phyloP scores from a whole-genome alignment of 495 filamentous ascomycete species.

The Podospora sp. region DNA sequence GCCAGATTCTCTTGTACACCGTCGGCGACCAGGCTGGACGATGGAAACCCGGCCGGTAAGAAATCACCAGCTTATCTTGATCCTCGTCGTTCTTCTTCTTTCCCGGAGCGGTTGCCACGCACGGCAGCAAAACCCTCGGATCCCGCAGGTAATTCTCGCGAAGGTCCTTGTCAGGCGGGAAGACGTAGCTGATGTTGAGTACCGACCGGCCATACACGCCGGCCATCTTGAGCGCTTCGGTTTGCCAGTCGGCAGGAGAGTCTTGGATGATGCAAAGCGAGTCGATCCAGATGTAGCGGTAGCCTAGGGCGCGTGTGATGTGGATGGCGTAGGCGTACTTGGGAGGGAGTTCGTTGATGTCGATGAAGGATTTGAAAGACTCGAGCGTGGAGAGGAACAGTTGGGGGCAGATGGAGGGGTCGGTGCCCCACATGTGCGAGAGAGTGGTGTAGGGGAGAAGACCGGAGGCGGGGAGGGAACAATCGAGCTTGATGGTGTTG shows the following conservation, averaged over 20 bases:
- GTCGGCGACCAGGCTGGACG: slow-evolving; percentile 7
- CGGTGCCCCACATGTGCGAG: slow-evolving; percentile 18
- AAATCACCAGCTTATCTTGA: slow-evolving; percentile 6
- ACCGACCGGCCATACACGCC: slow-evolving; percentile 10
- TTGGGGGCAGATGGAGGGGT: neutral
- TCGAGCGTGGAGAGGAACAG: slow-evolving; percentile 3
- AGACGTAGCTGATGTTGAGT: slow-evolving; percentile 18
- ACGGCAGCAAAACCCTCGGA: slow-evolving; percentile 14
- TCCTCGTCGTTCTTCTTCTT: neutral
- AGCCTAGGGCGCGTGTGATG: slow-evolving; percentile 19
- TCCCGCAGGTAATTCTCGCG: slow-evolving; percentile 9
- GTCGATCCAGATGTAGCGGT: slow-evolving; percentile 18
- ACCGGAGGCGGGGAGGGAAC: neutral
- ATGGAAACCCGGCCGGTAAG: slow-evolving; percentile 6
- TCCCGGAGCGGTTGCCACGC: neutral
- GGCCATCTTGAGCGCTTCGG: slow-evolving; percentile 19
- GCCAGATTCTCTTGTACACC: slow-evolving; percentile 14
- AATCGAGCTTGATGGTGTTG: slow-evolving; percentile 3
- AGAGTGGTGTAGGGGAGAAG: slow-evolving; percentile 51
- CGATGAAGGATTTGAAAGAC: neutral
- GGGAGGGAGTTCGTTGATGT: neutral
- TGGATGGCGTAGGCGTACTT: slow-evolving; percentile 17
- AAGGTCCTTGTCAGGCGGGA: slow-evolving; percentile 2
- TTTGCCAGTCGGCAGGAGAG: slow-evolving; percentile 13
- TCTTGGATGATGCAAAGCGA: slow-evolving; percentile 21